Conservation (phyloP, 257 asterid genomes). For the Lycium ferocissimum region DNA sequence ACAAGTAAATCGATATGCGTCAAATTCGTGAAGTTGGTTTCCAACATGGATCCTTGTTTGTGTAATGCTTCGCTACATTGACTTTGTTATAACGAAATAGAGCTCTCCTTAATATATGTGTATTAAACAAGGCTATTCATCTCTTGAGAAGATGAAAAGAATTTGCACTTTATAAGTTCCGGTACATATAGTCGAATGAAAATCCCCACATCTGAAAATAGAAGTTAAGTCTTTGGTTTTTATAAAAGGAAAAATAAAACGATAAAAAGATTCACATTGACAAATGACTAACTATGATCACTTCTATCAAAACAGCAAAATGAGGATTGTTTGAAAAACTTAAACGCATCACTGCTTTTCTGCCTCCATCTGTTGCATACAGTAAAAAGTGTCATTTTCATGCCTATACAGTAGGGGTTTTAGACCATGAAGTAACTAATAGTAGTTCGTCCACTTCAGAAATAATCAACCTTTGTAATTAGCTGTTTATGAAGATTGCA, state of each 20-base stretch:
- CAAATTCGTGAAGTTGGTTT: neutral
- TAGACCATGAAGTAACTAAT: neutral
- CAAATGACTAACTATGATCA: neutral
- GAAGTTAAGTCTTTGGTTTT: neutral
- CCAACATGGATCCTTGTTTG: neutral
- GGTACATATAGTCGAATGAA: no score
- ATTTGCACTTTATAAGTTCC: neutral
- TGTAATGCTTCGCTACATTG: neutral
- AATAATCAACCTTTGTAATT: neutral
- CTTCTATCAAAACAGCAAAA: neutral
- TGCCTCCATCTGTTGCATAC: neutral
- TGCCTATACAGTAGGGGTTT: neutral
- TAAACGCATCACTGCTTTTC: neutral
- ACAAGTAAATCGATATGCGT: neutral
- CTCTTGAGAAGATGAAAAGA: neutral
- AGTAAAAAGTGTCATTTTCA: neutral
- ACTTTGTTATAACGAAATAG: neutral
- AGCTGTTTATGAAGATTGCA: slow-evolving; percentile 60
- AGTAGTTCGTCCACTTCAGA: neutral
- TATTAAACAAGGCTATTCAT: neutral
- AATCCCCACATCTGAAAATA: no score
- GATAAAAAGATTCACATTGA: neutral
- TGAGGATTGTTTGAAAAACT: neutral
- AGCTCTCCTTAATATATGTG: neutral
- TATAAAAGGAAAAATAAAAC: neutral